phyloP scores from a whole-genome alignment of 352 stramenopile genomes.

The Globisporangium alternatum region DNA sequence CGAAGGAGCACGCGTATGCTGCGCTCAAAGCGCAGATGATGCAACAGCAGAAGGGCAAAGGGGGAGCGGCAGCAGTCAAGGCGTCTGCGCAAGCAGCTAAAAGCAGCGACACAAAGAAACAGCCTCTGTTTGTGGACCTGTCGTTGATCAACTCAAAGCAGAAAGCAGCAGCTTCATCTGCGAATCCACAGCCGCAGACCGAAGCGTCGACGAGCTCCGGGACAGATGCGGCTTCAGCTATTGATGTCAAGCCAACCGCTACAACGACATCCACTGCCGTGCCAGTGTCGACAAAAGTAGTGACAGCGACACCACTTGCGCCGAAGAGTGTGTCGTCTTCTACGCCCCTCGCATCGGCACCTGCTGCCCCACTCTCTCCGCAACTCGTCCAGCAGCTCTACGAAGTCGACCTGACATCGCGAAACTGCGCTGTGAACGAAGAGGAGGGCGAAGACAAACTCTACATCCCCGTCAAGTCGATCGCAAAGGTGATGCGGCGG shows the following conservation, averaged over 20 bases:
- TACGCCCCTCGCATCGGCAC: slow-evolving; percentile 1
- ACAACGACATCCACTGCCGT: slow-evolving; percentile 3
- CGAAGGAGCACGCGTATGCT: slow-evolving; percentile 55
- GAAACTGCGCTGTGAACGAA: slow-evolving; percentile 29
- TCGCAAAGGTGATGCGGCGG: slow-evolving; percentile 76
- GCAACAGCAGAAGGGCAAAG: slow-evolving; percentile 34
- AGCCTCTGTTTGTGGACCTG: slow-evolving; percentile 18
- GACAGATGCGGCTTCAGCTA: background rate
- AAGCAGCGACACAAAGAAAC: slow-evolving; percentile 18
- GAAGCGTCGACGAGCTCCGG: background rate
- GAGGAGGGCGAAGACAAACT: slow-evolving; percentile 71
- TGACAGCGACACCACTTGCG: background rate
- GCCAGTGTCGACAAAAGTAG: slow-evolving; percentile 7
- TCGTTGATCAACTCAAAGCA: slow-evolving; percentile 12
- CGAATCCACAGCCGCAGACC: background rate
- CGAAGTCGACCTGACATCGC: slow-evolving; percentile 55
- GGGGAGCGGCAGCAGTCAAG: slow-evolving; percentile 14
- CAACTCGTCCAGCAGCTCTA: slow-evolving; percentile 63
- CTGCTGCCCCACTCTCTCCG: slow-evolving; percentile 38
- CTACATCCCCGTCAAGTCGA: slow-evolving; percentile 64
- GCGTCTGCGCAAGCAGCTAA: background rate
- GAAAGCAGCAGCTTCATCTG: background rate
- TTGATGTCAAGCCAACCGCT: slow-evolving; percentile 18
- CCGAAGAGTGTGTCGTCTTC: background rate
- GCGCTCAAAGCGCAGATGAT: slow-evolving; percentile 62